Evolutionary conservation across 2,329 filamentous ascomycete genomes (phyloP), one percentile per base, ranked within the genome.

Genomic region (Mollisia scopiformis): DNA sequence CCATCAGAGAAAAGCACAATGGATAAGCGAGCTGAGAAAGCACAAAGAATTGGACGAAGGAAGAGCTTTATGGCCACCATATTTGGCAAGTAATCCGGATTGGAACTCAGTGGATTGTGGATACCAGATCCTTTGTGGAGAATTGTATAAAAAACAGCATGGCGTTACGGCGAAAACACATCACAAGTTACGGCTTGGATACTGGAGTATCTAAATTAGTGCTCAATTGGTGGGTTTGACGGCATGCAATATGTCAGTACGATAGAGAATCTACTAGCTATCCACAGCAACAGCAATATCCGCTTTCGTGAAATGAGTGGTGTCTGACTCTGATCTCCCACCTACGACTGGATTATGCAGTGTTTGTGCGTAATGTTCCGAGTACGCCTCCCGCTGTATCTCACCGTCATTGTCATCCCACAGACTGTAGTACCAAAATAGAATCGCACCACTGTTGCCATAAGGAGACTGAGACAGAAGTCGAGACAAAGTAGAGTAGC

Each of bases 51-150:
- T 30, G 75, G 72, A 31, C 72, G 75, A 52, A 77, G 76, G 64
- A 82, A 77, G 70, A 83, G 80, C 65, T 82, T 83, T 47, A 77
- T 82, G 33, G 74, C 78, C 3, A 74, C 72, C 3, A 67, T 83
- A 10, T 81, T 83, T 68, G 73, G 75, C 13, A 74, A 61, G 58
- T 51, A 27, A 14, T 51, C 8, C 31, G 2, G 10, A 6, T 21
- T n/a, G n/a, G n/a, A n/a, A n/a, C n/a, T n/a, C n/a, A n/a, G n/a
- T n/a, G n/a, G n/a, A n/a, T n/a, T n/a, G n/a, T n/a, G n/a, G n/a
- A n/a, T n/a, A n/a, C n/a, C n/a, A n/a, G n/a, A n/a, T n/a, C 30
- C 30, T 33, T 33, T 33, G 30, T 13, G 13, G 30, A 13, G 47
- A 30, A 28, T 28, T 4, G 14, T 11, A 6, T n/a, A 21, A 21